Evolutionary conservation across 805 yeast genomes (phyloP).

Genomic region (Starmerella cellae): DNA sequence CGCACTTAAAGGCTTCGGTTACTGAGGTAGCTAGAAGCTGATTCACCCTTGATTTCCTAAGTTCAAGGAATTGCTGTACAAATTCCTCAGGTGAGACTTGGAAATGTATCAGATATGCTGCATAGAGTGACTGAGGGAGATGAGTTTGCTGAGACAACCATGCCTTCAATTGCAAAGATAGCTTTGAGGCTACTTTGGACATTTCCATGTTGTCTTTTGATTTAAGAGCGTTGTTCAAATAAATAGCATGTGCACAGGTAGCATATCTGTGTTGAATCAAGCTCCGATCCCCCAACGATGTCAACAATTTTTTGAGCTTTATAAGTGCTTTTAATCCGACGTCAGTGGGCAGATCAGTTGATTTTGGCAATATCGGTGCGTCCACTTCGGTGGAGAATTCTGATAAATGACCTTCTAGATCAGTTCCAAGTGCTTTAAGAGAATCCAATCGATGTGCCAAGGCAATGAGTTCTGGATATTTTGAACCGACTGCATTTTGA

Average conservation of each 20-base stretch:
- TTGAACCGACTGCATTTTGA: slow-evolving; percentile 10
- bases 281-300: slow-evolving; percentile 6
- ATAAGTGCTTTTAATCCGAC: background rate
- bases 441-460: slow-evolving; percentile 13
- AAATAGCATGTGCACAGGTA: slow-evolving; percentile 12
- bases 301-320: background rate
- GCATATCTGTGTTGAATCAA: slow-evolving; percentile 6
- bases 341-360: background rate
- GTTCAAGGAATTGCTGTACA: slow-evolving; percentile 8
- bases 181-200: slow-evolving; percentile 96
- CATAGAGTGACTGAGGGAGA: slow-evolving; percentile 15
- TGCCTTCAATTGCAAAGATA: slow-evolving; percentile 56
- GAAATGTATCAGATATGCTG: slow-evolving; percentile 18
- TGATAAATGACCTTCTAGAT: slow-evolving; percentile 7
- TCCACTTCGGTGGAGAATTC: background rate
- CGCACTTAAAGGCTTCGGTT: slow-evolving; percentile 7
- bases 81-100: slow-evolving; percentile 14
- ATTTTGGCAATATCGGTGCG: background rate
- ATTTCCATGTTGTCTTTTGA: slow-evolving; percentile 97
- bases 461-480: slow-evolving; percentile 10
- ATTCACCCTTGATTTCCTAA: slow-evolving; percentile 6
- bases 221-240: slow-evolving; percentile 4
- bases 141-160: slow-evolving; percentile 7
- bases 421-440: slow-evolving; percentile 2
- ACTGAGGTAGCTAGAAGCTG: slow-evolving; percentile 4